A percentile compares a stretch with the other conserved stretches of the same genome.
Conservation (phyloP, 2,329 filamentous ascomycete genomes). For the Thermothelomyces thermophilus region DNA sequence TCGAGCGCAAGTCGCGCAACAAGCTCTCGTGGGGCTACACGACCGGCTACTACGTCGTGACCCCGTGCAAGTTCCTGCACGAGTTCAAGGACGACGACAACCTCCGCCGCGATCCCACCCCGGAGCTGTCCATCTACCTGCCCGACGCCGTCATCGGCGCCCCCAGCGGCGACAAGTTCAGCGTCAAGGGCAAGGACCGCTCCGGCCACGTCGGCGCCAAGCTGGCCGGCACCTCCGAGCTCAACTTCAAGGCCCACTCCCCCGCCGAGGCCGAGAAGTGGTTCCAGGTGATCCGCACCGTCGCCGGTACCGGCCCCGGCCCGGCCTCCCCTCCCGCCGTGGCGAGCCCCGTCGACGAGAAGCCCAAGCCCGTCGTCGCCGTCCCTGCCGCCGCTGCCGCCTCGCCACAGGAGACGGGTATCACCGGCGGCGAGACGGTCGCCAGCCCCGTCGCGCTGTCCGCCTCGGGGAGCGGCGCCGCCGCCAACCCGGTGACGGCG, state of each 20-base stretch:
- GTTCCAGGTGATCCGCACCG: conserved; percentile 64
- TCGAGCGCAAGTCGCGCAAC: conserved; percentile 87
- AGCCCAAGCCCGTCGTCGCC: conserved; percentile 18
- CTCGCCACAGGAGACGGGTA: conserved; percentile 38
- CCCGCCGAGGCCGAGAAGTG: conserved; percentile 75
- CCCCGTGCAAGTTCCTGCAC: conserved; percentile 80
- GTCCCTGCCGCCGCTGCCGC: conserved; percentile 19
- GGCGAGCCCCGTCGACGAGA: conserved; percentile 20
- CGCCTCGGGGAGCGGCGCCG: no score
- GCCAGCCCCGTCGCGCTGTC: conserved; percentile 13
- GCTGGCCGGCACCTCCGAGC: conserved; percentile 70
- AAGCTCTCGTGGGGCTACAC: conserved; percentile 72
- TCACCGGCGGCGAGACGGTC: conserved; percentile 13
- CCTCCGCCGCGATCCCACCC: conserved; percentile 62
- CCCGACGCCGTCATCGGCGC: conserved; percentile 77
- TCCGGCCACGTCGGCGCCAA: conserved; percentile 75
- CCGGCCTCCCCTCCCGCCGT: conserved; percentile 30
- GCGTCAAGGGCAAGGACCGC: conserved; percentile 89
- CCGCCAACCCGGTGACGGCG: no score
- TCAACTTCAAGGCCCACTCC: conserved; percentile 82
- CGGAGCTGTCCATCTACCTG: conserved; percentile 85
- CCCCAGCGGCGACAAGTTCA: conserved; percentile 76
- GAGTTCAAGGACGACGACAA: conserved; percentile 93
- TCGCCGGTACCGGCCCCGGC: conserved; percentile 48
- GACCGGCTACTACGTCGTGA: conserved; percentile 83